phyloP scores from a whole-genome alignment of 805 yeast genomes.

The Wickerhamiella kurtzmanii region DNA sequence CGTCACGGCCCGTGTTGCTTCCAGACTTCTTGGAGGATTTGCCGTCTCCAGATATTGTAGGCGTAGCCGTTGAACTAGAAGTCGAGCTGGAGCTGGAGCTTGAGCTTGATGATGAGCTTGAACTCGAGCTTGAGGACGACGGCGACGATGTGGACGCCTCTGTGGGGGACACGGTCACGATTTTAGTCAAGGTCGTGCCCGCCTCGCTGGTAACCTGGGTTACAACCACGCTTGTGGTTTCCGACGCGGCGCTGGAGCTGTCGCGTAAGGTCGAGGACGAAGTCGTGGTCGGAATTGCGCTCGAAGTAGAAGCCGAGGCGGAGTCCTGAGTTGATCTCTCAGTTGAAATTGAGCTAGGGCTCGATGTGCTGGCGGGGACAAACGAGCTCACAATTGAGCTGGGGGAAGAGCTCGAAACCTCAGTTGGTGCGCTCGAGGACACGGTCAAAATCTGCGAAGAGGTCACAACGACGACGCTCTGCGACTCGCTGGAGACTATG shows the following conservation, averaged over 20 bases:
- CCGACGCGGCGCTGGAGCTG: neutral
- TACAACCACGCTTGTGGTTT: neutral
- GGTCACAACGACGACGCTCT: neutral
- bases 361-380: too few relatives aligned
- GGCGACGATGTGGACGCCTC: neutral
- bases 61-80: neutral
- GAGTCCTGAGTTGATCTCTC: neutral
- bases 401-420: neutral
- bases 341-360: neutral
- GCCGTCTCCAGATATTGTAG: too few relatives aligned
- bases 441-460: neutral
- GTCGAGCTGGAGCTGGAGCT: too few relatives aligned
- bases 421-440: neutral
- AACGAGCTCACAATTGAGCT: neutral
- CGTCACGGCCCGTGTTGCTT: slow-evolving; percentile 25
- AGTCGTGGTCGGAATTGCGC: slow-evolving; percentile 1
- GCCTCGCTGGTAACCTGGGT: slow-evolving; percentile 1
- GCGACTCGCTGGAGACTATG: too few relatives aligned
- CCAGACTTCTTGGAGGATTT: neutral
- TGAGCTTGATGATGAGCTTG: neutral
- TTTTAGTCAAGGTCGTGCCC: slow-evolving; percentile 9
- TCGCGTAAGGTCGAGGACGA: slow-evolving; percentile 2
- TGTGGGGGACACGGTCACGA: slow-evolving; percentile 4
- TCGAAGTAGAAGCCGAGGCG: slow-evolving; percentile 3
- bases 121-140: slow-evolving; percentile 1